Evolutionary conservation across 805 yeast genomes (phyloP).

Genomic region (Pichia sporocuriosa): DNA sequence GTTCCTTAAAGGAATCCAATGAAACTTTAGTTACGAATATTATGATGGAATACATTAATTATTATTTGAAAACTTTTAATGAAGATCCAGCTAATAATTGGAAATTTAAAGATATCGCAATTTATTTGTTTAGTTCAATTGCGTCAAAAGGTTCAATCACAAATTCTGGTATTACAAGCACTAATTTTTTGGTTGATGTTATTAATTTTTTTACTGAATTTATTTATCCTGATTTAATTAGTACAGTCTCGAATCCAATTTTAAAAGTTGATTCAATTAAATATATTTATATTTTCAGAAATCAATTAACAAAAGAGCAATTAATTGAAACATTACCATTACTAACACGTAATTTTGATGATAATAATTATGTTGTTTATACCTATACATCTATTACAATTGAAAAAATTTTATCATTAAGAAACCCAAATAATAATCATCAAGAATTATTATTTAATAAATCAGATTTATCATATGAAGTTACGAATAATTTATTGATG

Average conservation of each 20-base stretch:
- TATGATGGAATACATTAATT: slow-evolving; percentile 64
- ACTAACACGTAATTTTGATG: slow-evolving; percentile 60
- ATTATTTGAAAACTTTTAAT: slow-evolving; percentile 51
- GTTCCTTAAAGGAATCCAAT: slow-evolving; percentile 76
- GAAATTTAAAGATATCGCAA: slow-evolving; percentile 83
- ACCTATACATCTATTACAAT: slow-evolving; percentile 92
- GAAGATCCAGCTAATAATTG: slow-evolving; percentile 50
- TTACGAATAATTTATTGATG: slow-evolving; percentile 53
- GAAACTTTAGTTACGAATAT: slow-evolving; percentile 68
- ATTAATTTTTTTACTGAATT: slow-evolving; percentile 76
- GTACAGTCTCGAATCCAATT: slow-evolving; percentile 57
- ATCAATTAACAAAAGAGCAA: slow-evolving; percentile 85
- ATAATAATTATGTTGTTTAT: slow-evolving; percentile 71
- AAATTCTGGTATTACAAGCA: slow-evolving; percentile 71
- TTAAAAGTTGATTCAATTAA: slow-evolving; percentile 89
- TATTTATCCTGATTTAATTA: slow-evolving; percentile 76
- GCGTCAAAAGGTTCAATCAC: slow-evolving; percentile 92
- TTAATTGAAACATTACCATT: slow-evolving; percentile 73
- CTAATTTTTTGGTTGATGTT: slow-evolving; percentile 79
- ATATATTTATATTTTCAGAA: slow-evolving; percentile 82
- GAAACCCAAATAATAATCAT: slow-evolving; percentile 49
- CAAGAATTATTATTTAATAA: slow-evolving; percentile 61
- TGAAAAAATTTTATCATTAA: slow-evolving; percentile 77
- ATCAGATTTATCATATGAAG: slow-evolving; percentile 56
- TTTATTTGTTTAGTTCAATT: slow-evolving; percentile 76